Evolutionary conservation across 148 eudicot genomes (phyloP), one percentile per base, ranked within the genome.

Genomic region (Rhododendron simsii): DNA sequence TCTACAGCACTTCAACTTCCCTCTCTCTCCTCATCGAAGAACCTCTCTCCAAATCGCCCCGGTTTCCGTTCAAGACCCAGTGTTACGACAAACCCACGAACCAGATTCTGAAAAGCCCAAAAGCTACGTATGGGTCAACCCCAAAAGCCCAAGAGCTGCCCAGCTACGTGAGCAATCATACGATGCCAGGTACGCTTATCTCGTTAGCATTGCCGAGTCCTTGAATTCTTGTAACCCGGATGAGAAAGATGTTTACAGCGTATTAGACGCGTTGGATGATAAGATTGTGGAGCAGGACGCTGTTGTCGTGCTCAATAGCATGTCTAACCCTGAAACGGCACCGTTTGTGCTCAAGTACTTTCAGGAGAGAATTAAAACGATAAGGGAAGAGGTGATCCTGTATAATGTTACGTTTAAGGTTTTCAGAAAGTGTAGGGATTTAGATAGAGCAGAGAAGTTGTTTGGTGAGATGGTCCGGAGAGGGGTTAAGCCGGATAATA

Each of bases 321-420:
- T 95, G 93, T 86, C 88, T 4, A 95, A 93, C 83, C 88, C 93
- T 7, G 69, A 88, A 45, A 92, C 91, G 0, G 96, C 95, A 9
- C 76, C 87, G 1, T 20, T 91, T 3, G 93, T 81, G 50, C 91
- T 95, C 9, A 53, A 88, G 1, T 90, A 80, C 73, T 95, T 96
- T 78, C 91, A 85, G 65, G 67, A 78, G 47, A 90, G 83, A 71
- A 10, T 92, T 39, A 87, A 67, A 21, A 59, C 88, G 37, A 80
- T 71, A 1, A 30, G 0, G n/a, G 91, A 88, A 53, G 89, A 93
- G 48, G 95, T 90, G 61, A 86, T 95, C 33, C 77, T 96, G 82
- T 96, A 93, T 57, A 95, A 96, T 83, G 97, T 96, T 26, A 93
- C 97, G 5, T 78, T 96, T 79, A 96, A 95, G 88, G 96, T 94